A percentile compares a stretch with the other conserved stretches of the same genome.
Evolutionary conservation across 1,284 basidiomycete genomes (phyloP).

Genomic region (Moesziomyces sp.): DNA sequence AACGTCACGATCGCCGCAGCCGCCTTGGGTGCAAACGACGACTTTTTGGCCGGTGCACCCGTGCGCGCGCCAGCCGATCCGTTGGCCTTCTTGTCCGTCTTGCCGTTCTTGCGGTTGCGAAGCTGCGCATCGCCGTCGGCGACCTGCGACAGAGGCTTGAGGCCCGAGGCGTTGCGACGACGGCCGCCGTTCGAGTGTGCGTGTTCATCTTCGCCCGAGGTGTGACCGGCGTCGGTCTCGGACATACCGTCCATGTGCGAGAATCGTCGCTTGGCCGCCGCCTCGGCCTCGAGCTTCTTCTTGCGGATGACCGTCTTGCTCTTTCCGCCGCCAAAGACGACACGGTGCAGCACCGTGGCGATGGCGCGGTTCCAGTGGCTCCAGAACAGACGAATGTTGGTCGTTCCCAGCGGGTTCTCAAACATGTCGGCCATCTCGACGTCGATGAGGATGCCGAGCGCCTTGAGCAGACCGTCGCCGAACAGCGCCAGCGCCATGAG

Average conservation of each 20-base stretch:
- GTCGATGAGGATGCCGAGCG: conserved; percentile 55
- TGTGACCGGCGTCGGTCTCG: conserved; percentile 58
- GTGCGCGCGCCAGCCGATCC: conserved; percentile 3
- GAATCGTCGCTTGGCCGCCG: conserved; percentile 14
- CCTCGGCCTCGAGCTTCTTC: conserved; percentile 19
- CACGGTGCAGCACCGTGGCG: conserved; percentile 65
- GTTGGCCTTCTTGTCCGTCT: conserved; percentile 17
- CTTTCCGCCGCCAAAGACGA: conserved; percentile 62
- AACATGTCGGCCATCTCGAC: conserved; percentile 67
- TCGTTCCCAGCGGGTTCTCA: conserved; percentile 63
- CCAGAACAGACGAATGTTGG: conserved; percentile 66
- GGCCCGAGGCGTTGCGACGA: conserved; percentile 19
- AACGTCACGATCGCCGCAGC: conserved; percentile 61
- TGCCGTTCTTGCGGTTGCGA: conserved; percentile 24
- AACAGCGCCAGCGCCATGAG: conserved; percentile 61
- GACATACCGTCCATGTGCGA: conserved; percentile 59
- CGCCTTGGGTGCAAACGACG: conserved; percentile 59
- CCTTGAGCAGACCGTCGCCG: conserved; percentile 60
- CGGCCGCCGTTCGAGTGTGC: conserved; percentile 12
- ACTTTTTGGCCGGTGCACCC: conserved; percentile 20
- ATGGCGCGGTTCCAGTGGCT: conserved; percentile 67
- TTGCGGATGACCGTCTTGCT: conserved; percentile 33
- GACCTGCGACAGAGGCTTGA: conserved; percentile 44
- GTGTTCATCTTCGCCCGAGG: conserved; percentile 54
- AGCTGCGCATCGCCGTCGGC: conserved; percentile 17